Conservation (phyloP, 1,284 basidiomycete genomes). For the Psilocybe mexicana region DNA sequence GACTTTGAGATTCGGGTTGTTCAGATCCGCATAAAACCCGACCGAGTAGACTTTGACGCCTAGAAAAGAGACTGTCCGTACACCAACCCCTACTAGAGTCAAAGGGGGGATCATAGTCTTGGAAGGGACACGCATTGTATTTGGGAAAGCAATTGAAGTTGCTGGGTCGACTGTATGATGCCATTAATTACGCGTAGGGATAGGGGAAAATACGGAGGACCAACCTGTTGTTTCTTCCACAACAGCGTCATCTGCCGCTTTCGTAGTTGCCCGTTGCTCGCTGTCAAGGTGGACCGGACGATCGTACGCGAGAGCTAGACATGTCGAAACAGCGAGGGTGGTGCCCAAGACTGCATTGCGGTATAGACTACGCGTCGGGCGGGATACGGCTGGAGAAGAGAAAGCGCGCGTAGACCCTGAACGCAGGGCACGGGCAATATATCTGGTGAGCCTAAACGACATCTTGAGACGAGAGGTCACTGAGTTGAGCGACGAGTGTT, state of each 20-base stretch:
- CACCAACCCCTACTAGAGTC: slow-evolving; percentile 77
- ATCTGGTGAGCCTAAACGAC: slow-evolving; percentile 20
- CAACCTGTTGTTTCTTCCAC: slow-evolving; percentile 24
- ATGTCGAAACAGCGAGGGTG: slow-evolving; percentile 18
- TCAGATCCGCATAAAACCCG: slow-evolving; percentile 81
- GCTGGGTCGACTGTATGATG: slow-evolving; percentile 59
- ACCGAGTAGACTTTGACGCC: slow-evolving; percentile 84
- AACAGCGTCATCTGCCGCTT: slow-evolving; percentile 10
- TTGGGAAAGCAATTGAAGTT: slow-evolving; percentile 73
- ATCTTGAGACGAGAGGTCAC: slow-evolving; percentile 4
- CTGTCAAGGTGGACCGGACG: slow-evolving; percentile 33
- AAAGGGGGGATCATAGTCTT: slow-evolving; percentile 60
- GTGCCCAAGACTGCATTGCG: slow-evolving; percentile 25
- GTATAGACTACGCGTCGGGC: slow-evolving; percentile 8
- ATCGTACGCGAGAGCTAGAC: slow-evolving; percentile 16
- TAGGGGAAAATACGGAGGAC: background rate
- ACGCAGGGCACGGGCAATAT: slow-evolving; percentile 13
- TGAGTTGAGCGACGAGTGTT: background rate
- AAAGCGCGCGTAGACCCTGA: slow-evolving; percentile 11
- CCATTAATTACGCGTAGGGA: background rate
- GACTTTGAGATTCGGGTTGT: slow-evolving; percentile 60
- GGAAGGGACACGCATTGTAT: slow-evolving; percentile 58
- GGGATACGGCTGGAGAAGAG: slow-evolving; percentile 5
- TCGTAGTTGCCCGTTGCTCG: slow-evolving; percentile 12
- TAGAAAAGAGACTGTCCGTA: slow-evolving; percentile 84